Evolutionary conservation across 2,329 filamentous ascomycete species (phyloP), one percentile per base, ranked within the genome.

Genomic region (Diaporthe sp.): DNA sequence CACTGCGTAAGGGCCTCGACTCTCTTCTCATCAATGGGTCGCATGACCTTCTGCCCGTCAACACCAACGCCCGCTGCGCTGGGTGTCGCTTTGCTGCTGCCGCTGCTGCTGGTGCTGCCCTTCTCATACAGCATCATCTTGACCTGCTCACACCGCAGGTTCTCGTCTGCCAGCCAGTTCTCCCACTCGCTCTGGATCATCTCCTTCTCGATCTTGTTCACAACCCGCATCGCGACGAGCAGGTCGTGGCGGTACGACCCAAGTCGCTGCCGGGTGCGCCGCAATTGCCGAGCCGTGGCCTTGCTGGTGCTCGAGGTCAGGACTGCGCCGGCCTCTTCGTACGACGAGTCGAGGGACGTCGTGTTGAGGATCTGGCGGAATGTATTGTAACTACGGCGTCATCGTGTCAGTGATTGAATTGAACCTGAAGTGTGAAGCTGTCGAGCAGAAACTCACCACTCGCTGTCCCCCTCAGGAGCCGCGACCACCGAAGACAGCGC

Each of bases 171-270:
- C 42, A 98, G 89, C 96, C 96, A 99, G 78, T 94, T 94, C 85
- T 98, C 96, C 93, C 95, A 99, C 83, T 98, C 96, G 0, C 94
- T 93, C 80, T 92, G 90, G 72, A 98, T 85, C 83, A 98, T 93
- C 83, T 98, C 95, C 75, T 90, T 90, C 87, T 98, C 97, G 39
- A 98, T 92, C 75, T 90, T 93, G 84, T 98, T 98, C 76, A 98
- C 93, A 3, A 98, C 91, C 6, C 96, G 92, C 87, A 98, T 92
- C 7, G 96, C 95, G 7, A 99, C 96, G 3, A 98, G 86, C 28
- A 99, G 87, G 81, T 98, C 95, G 83, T 99, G 95, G 3, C 97
- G 90, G 82, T 98, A 97, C 2, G 91, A 88, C 0, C 94, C 96
- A 0, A 99, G 90, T 34, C 93, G 91, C 84, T 98, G 94, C 13